Evolutionary conservation across 305 asterid genomes (phyloP).

Genomic region (Solanum chacoense): DNA sequence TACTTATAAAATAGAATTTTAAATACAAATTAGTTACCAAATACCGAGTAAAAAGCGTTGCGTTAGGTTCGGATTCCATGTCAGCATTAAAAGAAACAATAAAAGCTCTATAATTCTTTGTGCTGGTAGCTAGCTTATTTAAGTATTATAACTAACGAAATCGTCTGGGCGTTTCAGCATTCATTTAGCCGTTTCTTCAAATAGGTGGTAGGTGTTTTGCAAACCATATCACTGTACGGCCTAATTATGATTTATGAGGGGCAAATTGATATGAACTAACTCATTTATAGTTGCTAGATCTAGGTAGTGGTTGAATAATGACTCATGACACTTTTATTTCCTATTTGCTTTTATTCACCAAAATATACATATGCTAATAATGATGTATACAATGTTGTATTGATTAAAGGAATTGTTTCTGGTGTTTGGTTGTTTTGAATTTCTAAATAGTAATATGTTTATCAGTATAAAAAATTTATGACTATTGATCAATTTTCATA

Average conservation of each 20-base stretch:
- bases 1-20: too few species aligned
- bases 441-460: neutral
- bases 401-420: neutral
- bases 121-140: neutral
- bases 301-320: neutral
- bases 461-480: neutral
- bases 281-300: neutral
- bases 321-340: neutral
- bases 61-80: neutral
- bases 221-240: neutral
- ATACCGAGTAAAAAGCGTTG: neutral
- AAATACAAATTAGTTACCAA: too few species aligned
- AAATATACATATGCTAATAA: neutral
- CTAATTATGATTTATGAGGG: neutral
- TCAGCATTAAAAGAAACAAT: neutral
- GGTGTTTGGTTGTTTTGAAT: neutral
- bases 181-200: neutral
- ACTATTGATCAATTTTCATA: neutral
- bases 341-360: neutral
- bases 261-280: neutral
- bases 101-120: neutral
- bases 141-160: neutral
- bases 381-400: neutral
- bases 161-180: neutral
- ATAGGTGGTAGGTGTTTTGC: neutral